Evolutionary conservation across 1,284 basidiomycete species (phyloP).

Genomic region (Irpex rosettiformis): DNA sequence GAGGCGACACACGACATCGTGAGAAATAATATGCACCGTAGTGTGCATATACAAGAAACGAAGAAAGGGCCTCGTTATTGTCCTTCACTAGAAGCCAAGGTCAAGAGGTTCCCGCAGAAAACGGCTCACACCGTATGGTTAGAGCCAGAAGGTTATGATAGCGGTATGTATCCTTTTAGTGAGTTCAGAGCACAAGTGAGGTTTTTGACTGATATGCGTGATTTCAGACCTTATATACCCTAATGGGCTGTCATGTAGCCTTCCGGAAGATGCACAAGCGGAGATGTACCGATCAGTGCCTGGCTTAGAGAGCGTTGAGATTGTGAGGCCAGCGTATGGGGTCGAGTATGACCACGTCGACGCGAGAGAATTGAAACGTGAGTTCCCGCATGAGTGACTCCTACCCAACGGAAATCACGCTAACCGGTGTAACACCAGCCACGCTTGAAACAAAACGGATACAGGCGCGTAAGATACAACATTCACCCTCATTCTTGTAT

Average conservation of each 20-base stretch:
- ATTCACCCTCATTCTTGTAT: not conserved
- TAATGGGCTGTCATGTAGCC: slow-evolving; percentile 84
- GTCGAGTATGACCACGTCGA: slow-evolving; percentile 95
- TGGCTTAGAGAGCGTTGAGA: slow-evolving; percentile 79
- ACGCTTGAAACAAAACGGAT: slow-evolving; percentile 87
- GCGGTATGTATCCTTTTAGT: slow-evolving; percentile 44
- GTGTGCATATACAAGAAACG: slow-evolving; percentile 84
- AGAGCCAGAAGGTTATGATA: slow-evolving; percentile 89
- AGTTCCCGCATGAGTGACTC: slow-evolving; percentile 24
- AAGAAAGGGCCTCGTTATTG: slow-evolving; percentile 90
- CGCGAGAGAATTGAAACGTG: slow-evolving; percentile 73
- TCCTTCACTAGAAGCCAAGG: slow-evolving; percentile 86
- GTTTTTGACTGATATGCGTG: not conserved
- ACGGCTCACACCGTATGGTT: slow-evolving; percentile 78
- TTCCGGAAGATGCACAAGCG: slow-evolving; percentile 82
- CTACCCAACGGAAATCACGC: not conserved
- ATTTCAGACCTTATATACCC: slow-evolving; percentile 77
- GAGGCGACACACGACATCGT: slow-evolving; percentile 71
- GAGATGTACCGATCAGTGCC: slow-evolving; percentile 79
- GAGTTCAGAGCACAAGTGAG: not conserved
- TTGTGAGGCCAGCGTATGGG: slow-evolving; percentile 84
- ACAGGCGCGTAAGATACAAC: slow-evolving; percentile 34
- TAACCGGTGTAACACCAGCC: slow-evolving; percentile 35
- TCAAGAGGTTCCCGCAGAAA: slow-evolving; percentile 76
- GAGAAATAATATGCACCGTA: slow-evolving; percentile 68